These are phyloP conservation scores for Artomyces pyxidatus DNA, from an alignment of 768 basidiomycete genomes.

Conservation along the genomic window DNA sequence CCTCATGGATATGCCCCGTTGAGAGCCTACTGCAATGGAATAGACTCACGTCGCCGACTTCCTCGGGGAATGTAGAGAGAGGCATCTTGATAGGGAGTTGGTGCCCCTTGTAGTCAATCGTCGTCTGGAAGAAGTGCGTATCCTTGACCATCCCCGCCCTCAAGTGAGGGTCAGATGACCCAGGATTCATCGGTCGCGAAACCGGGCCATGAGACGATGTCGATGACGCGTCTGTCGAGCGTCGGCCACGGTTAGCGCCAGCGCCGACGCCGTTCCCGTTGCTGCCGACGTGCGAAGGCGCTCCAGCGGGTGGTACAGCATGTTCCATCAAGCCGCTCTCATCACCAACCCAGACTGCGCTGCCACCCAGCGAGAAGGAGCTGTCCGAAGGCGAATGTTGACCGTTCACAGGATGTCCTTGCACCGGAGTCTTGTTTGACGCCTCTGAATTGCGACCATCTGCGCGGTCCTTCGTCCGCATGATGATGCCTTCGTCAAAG, in stretches of 20 bases:
- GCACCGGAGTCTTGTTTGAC: neutral
- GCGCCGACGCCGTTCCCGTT: constrained; percentile 35
- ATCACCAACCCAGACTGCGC: constrained; percentile 79
- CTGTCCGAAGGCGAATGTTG: constrained; percentile 59
- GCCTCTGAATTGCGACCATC: constrained; percentile 10
- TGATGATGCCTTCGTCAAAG: constrained; percentile 60
- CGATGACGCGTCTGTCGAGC: constrained; percentile 70
- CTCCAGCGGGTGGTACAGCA: constrained; percentile 16
- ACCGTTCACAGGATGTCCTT: constrained; percentile 21
- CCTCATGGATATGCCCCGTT: constrained; percentile 12
- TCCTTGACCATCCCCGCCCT: constrained; percentile 53
- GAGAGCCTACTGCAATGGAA: neutral
- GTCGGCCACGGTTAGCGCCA: constrained; percentile 44
- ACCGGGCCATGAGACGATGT: constrained; percentile 48
- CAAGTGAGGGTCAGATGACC: constrained; percentile 36
- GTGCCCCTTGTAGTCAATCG: constrained; percentile 76
- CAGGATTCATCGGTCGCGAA: constrained; percentile 22
- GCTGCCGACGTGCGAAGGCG: constrained; percentile 31
- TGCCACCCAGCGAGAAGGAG: constrained; percentile 72
- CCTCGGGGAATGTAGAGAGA: constrained; percentile 80
- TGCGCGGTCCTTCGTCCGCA: constrained; percentile 21
- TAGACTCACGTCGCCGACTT: constrained; percentile 85
- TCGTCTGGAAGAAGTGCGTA: constrained; percentile 90
- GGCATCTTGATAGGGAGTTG: constrained; percentile 88
- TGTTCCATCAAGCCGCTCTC: constrained; percentile 47